Evolutionary conservation across 345 rosid species (phyloP), one percentile per base, ranked within the genome.

Genomic region (Eucalyptus pauciflora): DNA sequence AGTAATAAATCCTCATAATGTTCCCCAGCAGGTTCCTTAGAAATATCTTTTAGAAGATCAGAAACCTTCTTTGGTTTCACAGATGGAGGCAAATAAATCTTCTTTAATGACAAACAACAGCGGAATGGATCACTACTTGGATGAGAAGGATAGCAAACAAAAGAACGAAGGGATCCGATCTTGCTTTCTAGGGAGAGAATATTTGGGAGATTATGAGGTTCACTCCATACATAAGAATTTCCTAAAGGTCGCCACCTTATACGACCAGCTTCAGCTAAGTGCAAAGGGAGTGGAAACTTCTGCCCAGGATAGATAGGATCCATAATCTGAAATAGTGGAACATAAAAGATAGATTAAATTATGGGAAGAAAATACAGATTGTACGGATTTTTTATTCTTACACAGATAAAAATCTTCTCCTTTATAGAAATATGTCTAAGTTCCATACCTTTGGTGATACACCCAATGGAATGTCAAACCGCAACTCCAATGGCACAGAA

Each of bases 391-490:
- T n/a, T 52, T 50, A n/a, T 41, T 56, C 29, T 52, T 50, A 51
- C 10, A 22, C 46, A 10, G 31, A 31, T 50, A n/a, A 29, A 86
- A 27, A 50, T n/a, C 27, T 86, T n/a, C 87, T 86, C 52, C 87
- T 86, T 7, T 9, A 50, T 48, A 86, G 29, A 31, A 33, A 86
- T 14, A 46, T 45, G n/a, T 43, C 29, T 29, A 49, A 29, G 46
- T 91, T 88, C 15, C 86, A 54, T 92, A 97, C 99, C 99, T 96
- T 97, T 13, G 99, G 99, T 86, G 99, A 94, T 87, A 97, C 89
- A 86, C 99, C 98, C 92, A 97, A 95, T 86, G 99, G 99, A 93
- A 96, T 97, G 88, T 97, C 99, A 91, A 97, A 97, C 90, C 99
- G 96, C 88, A 97, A 91, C 93, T 97, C 99, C 93, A 96, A 81